Percentiles rank a stretch among this genome's conserved stretches.
Conservation (phyloP, 2,329 filamentous ascomycete genomes). For the Claviceps africana region DNA sequence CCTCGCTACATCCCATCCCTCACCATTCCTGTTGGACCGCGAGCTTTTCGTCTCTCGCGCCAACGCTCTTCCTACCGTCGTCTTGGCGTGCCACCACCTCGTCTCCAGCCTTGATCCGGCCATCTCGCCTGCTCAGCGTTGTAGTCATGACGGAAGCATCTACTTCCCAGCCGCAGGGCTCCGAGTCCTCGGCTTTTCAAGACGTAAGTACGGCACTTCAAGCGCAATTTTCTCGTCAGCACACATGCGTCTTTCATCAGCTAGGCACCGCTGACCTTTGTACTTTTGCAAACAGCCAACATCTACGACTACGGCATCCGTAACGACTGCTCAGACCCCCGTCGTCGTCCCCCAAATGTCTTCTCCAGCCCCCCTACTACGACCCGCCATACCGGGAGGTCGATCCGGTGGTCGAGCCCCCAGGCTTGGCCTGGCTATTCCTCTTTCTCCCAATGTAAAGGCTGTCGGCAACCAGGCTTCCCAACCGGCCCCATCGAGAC, state of each 20-base stretch:
- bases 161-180: constrained; percentile 10
- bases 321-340: constrained; percentile 18
- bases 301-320: constrained; percentile 10
- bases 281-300: constrained; percentile 9
- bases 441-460: constrained; percentile 70
- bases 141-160: constrained; percentile 14
- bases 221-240: background rate
- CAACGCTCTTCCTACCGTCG: background rate
- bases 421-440: constrained; percentile 77
- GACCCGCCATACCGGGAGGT: constrained; percentile 64
- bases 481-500: constrained; percentile 21
- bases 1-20: background rate
- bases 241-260: background rate
- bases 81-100: too few species aligned
- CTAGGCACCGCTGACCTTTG: background rate
- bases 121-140: constrained; percentile 8
- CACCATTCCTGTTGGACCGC: background rate
- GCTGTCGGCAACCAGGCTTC: constrained; percentile 45
- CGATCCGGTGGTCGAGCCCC: constrained; percentile 54
- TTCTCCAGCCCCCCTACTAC: constrained; percentile 65
- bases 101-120: constrained; percentile 1
- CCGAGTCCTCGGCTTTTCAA: constrained; percentile 8
- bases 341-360: constrained; percentile 47
- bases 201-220: constrained; percentile 8
- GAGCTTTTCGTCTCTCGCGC: background rate